Percentiles rank a stretch among this genome's conserved stretches.
Evolutionary conservation across 306 rosid species (phyloP).

Genomic region (Abrus precatorius): DNA sequence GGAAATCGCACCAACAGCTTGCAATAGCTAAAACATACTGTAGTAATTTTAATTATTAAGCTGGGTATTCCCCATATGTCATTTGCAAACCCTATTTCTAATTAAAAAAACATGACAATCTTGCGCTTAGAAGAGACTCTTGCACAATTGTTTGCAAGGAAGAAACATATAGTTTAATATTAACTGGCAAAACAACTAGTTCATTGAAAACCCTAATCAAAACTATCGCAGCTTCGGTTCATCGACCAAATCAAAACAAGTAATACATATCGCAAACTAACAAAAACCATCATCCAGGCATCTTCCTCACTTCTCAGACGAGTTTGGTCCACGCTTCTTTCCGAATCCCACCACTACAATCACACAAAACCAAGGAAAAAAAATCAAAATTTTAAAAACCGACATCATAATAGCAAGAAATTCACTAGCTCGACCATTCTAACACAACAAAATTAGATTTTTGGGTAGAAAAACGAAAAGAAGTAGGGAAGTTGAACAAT

Average conservation of each 20-base stretch:
- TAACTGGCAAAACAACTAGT: constrained; percentile 22
- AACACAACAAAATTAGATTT: not conserved
- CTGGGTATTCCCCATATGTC: not conserved
- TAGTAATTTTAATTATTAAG: not conserved
- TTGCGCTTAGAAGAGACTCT: not conserved
- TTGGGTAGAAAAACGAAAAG: not conserved
- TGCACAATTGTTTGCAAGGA: not conserved
- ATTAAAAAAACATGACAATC: not conserved
- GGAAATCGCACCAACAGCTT: not conserved
- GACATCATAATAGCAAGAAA: not conserved
- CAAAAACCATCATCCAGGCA: constrained; percentile 5
- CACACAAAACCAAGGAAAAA: not conserved
- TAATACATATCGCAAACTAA: constrained; percentile 20
- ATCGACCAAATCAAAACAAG: constrained; percentile 20
- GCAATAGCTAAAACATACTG: no score
- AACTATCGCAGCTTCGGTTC: constrained; percentile 18
- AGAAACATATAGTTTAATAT: not conserved
- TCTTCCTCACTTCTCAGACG: constrained; percentile 51
- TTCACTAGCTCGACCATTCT: not conserved
- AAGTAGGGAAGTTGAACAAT: not conserved
- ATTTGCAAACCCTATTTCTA: not conserved
- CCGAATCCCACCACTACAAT: constrained; percentile 57
- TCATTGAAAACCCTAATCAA: constrained; percentile 10
- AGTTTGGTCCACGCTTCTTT: constrained; percentile 57
- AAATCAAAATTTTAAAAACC: not conserved